These are phyloP conservation scores for Capsicum baccatum DNA, from an alignment of 257 asterid genomes.

Conservation along the genomic window DNA sequence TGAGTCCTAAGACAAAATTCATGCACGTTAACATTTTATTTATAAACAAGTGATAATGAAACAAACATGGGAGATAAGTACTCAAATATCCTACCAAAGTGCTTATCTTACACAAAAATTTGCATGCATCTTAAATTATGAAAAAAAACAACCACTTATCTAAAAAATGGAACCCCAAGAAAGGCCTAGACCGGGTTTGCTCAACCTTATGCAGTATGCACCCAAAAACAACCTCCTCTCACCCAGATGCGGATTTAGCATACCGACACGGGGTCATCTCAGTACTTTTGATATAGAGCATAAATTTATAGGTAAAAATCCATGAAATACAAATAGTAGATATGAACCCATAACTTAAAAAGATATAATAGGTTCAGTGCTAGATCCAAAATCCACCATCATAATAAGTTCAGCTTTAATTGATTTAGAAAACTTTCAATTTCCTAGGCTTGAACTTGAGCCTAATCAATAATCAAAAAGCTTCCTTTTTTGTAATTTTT, in stretches of 20 bases:
- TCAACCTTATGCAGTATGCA: background rate
- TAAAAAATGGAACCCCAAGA: constrained; percentile 16
- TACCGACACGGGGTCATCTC: background rate
- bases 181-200: background rate
- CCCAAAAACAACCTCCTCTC: background rate
- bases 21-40: background rate
- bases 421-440: background rate
- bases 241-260: background rate
- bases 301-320: background rate
- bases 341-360: background rate
- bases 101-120: background rate
- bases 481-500: constrained; percentile 1
- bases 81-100: constrained; percentile 2
- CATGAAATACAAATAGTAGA: background rate
- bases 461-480: constrained; percentile 4
- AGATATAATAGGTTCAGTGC: constrained; percentile 3
- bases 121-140: background rate
- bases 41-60: constrained; percentile 20
- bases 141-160: background rate
- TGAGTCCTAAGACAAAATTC: constrained; percentile 28
- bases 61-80: background rate
- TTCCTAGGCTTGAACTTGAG: constrained; percentile 8
- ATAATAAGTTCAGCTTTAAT: background rate
- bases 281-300: background rate
- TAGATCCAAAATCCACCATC: background rate